A percentile compares a stretch with the other conserved stretches of the same genome.
These are phyloP conservation scores for Ochromonas danica DNA, from an alignment of 108 stramenopile genomes.

Conservation along the genomic window DNA sequence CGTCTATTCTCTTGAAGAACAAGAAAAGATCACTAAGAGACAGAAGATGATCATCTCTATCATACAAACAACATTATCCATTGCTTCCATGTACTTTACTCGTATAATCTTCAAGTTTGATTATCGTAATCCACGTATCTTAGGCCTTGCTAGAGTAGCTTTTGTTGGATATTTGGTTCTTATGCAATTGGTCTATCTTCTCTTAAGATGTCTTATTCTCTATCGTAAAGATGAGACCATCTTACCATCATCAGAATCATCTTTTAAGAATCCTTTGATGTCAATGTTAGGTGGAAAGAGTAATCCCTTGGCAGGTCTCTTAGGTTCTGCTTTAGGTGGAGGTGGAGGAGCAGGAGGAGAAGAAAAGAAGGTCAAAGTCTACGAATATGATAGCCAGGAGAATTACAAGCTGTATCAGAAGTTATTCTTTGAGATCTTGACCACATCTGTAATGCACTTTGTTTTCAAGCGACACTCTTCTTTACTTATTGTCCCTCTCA, in stretches of 20 bases:
- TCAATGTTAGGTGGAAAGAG: neutral
- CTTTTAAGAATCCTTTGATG: slow-evolving; percentile 5
- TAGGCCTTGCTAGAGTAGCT: neutral
- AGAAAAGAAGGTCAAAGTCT: neutral
- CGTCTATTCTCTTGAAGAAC: too few species aligned
- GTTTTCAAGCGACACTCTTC: neutral
- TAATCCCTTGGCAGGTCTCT: neutral
- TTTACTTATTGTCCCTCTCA: neutral
- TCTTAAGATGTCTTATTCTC: neutral
- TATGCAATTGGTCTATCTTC: neutral
- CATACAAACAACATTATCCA: neutral
- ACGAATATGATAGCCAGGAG: slow-evolving; percentile 6
- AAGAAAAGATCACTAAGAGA: neutral
- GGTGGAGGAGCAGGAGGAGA: neutral
- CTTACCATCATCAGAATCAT: neutral
- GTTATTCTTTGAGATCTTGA: neutral
- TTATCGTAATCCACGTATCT: neutral
- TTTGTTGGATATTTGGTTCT: slow-evolving; percentile 5
- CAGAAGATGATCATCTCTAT: neutral
- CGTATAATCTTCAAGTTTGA: neutral
- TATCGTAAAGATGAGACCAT: neutral
- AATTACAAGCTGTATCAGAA: neutral
- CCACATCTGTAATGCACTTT: neutral
- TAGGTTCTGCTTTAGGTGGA: neutral
- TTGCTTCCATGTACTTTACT: neutral